Conservation (phyloP, 495 filamentous ascomycete species). For the Collariella sp. region DNA sequence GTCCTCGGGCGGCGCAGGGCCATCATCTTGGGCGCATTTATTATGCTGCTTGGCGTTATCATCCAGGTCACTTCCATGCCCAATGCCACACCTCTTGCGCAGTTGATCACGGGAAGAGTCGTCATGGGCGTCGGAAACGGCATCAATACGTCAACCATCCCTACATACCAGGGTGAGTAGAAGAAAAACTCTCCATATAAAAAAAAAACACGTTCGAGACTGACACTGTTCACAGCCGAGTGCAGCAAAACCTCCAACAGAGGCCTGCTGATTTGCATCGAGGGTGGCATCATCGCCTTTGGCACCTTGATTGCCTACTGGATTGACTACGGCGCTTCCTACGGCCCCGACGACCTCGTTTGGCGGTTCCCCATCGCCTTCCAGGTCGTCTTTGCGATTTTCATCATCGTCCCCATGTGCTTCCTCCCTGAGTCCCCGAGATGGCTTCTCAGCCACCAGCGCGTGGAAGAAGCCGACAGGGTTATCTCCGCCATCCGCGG, state of each 20-base stretch:
- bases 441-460: slow-evolving; percentile 61
- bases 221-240: slow-evolving; percentile 32
- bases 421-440: slow-evolving; percentile 71
- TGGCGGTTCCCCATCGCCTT: slow-evolving; percentile 83
- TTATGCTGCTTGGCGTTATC: slow-evolving; percentile 68
- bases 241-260: slow-evolving; percentile 68
- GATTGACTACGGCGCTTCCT: slow-evolving; percentile 71
- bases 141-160: slow-evolving; percentile 70
- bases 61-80: slow-evolving; percentile 54
- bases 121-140: slow-evolving; percentile 71
- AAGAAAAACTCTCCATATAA: not conserved
- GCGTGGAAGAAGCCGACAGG: slow-evolving; percentile 56
- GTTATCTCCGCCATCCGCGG: slow-evolving; percentile 64
- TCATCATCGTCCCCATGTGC: slow-evolving; percentile 55
- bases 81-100: slow-evolving; percentile 39
- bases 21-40: slow-evolving; percentile 48
- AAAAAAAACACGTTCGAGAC: not conserved
- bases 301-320: slow-evolving; percentile 74
- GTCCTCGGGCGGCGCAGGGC: slow-evolving; percentile 52
- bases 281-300: slow-evolving; percentile 71
- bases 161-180: slow-evolving; percentile 70
- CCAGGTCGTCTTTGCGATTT: slow-evolving; percentile 64
- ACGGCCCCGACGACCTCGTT: slow-evolving; percentile 52
- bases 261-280: slow-evolving; percentile 76
- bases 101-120: slow-evolving; percentile 67